These are phyloP conservation scores for Dioszegia hungarica DNA, from an alignment of 768 basidiomycete genomes.

Conservation along the genomic window DNA sequence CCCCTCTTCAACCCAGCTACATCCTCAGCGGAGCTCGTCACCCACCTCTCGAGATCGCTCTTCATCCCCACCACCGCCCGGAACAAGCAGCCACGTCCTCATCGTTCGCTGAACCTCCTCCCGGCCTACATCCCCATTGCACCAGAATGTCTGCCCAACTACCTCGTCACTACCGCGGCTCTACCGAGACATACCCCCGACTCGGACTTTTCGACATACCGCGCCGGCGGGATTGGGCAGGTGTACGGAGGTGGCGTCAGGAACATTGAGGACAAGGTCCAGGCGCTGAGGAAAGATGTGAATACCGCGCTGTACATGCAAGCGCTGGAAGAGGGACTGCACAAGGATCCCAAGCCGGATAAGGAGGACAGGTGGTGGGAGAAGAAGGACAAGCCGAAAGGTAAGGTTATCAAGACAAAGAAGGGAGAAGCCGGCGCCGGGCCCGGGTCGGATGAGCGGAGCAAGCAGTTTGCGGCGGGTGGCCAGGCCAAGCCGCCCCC, in stretches of 20 bases:
- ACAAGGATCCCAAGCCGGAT: background rate
- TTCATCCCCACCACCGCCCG: background rate
- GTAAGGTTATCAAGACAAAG: conserved; percentile 1
- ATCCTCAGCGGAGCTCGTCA: conserved; percentile 6
- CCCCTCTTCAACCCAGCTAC: conserved; percentile 15
- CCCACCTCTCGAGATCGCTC: conserved; percentile 7
- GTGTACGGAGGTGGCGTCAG: conserved; percentile 23
- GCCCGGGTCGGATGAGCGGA: conserved; percentile 9
- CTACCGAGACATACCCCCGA: no score
- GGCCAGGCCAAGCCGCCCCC: background rate
- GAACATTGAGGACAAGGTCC: conserved; percentile 12
- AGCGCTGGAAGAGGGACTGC: conserved; percentile 8
- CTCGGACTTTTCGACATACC: conserved; percentile 8
- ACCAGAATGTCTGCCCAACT: background rate
- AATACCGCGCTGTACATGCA: conserved; percentile 21
- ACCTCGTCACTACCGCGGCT: background rate
- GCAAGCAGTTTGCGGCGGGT: conserved; percentile 13
- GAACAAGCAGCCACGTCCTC: background rate
- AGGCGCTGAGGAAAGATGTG: conserved; percentile 10
- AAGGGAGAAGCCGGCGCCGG: background rate
- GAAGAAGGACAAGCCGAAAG: conserved; percentile 52
- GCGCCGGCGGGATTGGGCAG: conserved; percentile 25
- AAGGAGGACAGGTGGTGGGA: conserved; percentile 50
- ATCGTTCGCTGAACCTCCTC: background rate
- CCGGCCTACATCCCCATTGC: background rate